Evolutionary conservation across 305 asterid genomes (phyloP), one percentile per base, ranked within the genome.

Genomic region (Solanum hybrid): DNA sequence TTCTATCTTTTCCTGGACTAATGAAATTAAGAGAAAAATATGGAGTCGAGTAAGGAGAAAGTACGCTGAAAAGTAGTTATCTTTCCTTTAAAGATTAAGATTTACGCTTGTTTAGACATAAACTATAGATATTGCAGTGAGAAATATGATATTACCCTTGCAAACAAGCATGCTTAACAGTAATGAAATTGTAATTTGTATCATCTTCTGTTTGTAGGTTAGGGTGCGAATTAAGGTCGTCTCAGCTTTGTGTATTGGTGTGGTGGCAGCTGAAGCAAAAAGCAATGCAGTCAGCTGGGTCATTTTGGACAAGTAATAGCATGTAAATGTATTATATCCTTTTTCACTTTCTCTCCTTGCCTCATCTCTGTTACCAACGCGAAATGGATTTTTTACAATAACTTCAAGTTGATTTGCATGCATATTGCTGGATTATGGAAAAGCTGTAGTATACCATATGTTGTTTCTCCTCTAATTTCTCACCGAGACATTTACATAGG

Each of bases 221-320:
- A 94, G 89, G 89, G 96, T 95, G 93, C 95, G 89, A 85, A 95
- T 95, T 92, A 95, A 94, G 93, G 98, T 95, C 33, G 91, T 95
- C 77, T 92, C 95, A 65, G 94, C 94, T 81, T 84, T 73, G 34
- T 92, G 95, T 93, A 90, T 93, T 57, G 98, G 97, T 75, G 91
- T 90, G 9, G 96, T 95, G 90, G 94, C 97, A 45, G 93, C 96
- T 90, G 96, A 95, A 94, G 96, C 97, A 13, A 93, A 93, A 91
- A 91, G 91, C 88, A 91, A 90, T 86, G 91, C 91, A 70, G 95
- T 94, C 84, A 93, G 92, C 89, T 95, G 98, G 98, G 96, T 95
- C 92, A 89, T 95, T 89, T 94, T 95, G 96, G 98, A 95, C 95
- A 95, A 95, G 98, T 95, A 95, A 95, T 93, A 92, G 89, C 91